These are phyloP conservation scores for Aureobasidium sp. DNA, from an alignment of 2,329 filamentous ascomycete species.

Conservation along the genomic window DNA sequence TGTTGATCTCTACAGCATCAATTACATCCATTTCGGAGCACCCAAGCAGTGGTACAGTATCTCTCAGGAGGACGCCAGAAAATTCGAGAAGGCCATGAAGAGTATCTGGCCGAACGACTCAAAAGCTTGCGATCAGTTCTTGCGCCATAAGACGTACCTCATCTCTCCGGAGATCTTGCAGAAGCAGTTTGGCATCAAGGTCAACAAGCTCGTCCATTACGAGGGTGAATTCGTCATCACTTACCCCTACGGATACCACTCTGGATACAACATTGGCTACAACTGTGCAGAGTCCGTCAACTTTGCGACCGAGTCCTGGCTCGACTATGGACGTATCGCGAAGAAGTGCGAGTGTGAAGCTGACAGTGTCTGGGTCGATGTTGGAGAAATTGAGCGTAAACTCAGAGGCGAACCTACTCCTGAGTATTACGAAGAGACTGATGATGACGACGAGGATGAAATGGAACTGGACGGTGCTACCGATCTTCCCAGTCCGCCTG, in stretches of 20 bases:
- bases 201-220: conserved; percentile 91
- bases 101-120: conserved; percentile 89
- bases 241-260: conserved; percentile 97
- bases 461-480: conserved; percentile 44
- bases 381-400: conserved; percentile 91
- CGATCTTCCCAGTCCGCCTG: conserved; percentile 71
- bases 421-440: conserved; percentile 73
- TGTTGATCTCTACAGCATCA: conserved; percentile 98
- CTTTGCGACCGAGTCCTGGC: conserved; percentile 90
- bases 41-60: conserved; percentile 99
- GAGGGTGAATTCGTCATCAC: conserved; percentile 98
- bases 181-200: conserved; percentile 86
- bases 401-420: conserved; percentile 75
- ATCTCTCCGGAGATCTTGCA: conserved; percentile 86
- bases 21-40: conserved; percentile 97
- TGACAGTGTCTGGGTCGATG: conserved; percentile 97
- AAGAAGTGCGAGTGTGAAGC: conserved; percentile 96
- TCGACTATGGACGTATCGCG: conserved; percentile 89
- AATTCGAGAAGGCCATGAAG: conserved; percentile 93
- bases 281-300: conserved; percentile 99
- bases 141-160: conserved; percentile 94
- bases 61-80: conserved; percentile 85
- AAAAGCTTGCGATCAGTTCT: conserved; percentile 91
- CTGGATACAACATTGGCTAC: conserved; percentile 94
- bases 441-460: conserved; percentile 59